Percentiles rank a stretch among this genome's conserved stretches.
Evolutionary conservation across 2,329 filamentous ascomycete genomes (phyloP).

Genomic region (Fusarium luffae): DNA sequence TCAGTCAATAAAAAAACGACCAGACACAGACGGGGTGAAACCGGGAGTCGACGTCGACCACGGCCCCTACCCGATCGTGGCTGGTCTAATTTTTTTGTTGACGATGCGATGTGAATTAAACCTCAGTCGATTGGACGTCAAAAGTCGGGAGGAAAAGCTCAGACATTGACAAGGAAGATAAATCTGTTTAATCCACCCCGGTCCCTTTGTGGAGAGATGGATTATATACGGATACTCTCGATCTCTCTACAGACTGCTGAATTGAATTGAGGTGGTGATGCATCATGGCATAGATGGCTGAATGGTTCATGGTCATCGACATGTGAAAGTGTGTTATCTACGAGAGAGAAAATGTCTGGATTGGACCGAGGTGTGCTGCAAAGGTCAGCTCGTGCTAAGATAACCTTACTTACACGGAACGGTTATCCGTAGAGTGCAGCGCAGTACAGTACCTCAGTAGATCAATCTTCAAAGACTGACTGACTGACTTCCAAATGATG

Average conservation of each 20-base stretch:
- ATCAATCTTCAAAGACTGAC: constrained; percentile 1
- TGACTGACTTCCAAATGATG: neutral
- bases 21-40: constrained; percentile 34
- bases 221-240: neutral
- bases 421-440: neutral
- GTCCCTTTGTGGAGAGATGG: constrained; percentile 22
- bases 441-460: constrained; percentile 12
- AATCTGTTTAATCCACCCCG: constrained; percentile 33
- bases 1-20: constrained; percentile 14
- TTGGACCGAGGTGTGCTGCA: constrained; percentile 23
- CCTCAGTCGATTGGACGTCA: constrained; percentile 26
- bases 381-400: constrained; percentile 34
- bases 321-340: constrained; percentile 25
- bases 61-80: constrained; percentile 10
- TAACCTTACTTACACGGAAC: constrained; percentile 34
- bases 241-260: neutral
- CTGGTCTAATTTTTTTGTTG: constrained; percentile 33
- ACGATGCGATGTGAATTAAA: constrained; percentile 37
- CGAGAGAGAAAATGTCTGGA: neutral
- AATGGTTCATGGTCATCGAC: constrained; percentile 1
- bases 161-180: constrained; percentile 29
- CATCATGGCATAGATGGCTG: constrained; percentile 23
- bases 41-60: constrained; percentile 42
- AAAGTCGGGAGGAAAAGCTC: constrained; percentile 21
- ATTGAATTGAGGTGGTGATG: neutral